Evolutionary conservation across 495 filamentous ascomycete species (phyloP), one percentile per base, ranked within the genome.

Genomic region (Articulospora tetracladia): DNA sequence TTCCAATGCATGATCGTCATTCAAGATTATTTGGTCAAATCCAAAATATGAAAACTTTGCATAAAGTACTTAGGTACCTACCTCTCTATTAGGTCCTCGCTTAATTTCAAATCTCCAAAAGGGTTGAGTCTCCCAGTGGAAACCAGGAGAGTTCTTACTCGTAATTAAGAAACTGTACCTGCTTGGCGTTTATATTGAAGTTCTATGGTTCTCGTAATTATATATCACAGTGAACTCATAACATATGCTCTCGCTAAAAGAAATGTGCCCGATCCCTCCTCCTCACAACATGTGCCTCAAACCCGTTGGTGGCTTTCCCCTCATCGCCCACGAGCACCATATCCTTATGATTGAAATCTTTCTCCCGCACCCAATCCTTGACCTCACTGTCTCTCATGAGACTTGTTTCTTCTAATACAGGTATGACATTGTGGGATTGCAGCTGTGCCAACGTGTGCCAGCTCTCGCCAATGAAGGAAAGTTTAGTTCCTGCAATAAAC

Each of bases 391-490:
- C 56, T n/a, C 30, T 36, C 56, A 58, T 58, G 44, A 58, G 12
- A 26, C 56, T 51, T 12, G 56, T 46, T 6, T 25, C 30, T 7
- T 51, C 56, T 6, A 58, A n/a, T 1, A 58, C 11, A 3, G 56
- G 41, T 8, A 51, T 49, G 2, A 51, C 27, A 51, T 49, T 25
- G 10, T 25, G 19, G 15, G 23, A 30, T 25, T 58, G 56, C 28
- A 58, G 46, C 26, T 58, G 56, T 1, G 56, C 56, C 12, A 58
- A 17, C 3, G 56, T 58, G 30, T 58, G 56, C 56, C 56, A 58
- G 10, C 23, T 32, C 22, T 58, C 25, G 23, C 56, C 56, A 15
- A 58, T 36, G 26, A 51, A 58, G 2, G 56, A 58, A 10, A 32
- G 24, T 3, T 20, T 50, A 0, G 56, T 58, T 3, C 44, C n/a